Evolutionary conservation across 2,329 filamentous ascomycete species (phyloP).

Genomic region (Diplodia sapinea): DNA sequence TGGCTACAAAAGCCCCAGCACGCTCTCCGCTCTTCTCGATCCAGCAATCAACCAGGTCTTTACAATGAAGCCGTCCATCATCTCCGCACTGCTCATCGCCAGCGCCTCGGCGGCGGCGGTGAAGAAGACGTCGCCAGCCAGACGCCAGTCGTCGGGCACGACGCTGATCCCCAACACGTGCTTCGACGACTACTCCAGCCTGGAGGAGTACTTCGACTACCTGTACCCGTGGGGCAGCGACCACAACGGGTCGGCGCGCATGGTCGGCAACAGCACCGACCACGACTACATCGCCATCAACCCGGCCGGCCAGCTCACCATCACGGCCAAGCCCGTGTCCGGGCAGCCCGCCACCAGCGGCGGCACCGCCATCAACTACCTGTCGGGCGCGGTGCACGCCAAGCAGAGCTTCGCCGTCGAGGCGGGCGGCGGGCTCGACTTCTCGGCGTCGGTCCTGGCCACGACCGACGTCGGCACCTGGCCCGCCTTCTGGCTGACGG

Average conservation of each 20-base stretch:
- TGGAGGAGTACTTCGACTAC: constrained; percentile 56
- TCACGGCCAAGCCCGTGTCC: constrained; percentile 55
- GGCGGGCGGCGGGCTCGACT: constrained; percentile 48
- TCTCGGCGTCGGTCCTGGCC: constrained; percentile 50
- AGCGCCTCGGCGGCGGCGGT: constrained; percentile 14
- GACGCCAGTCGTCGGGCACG: constrained; percentile 36
- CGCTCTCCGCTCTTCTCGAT: not conserved
- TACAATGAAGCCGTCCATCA: constrained; percentile 10
- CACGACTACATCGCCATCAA: constrained; percentile 53
- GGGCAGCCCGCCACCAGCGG: constrained; percentile 47
- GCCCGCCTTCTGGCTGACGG: constrained; percentile 66
- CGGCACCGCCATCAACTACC: constrained; percentile 56
- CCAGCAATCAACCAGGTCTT: not conserved
- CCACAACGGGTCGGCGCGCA: constrained; percentile 64
- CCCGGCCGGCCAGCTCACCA: constrained; percentile 50
- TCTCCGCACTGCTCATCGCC: not conserved
- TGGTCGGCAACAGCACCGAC: constrained; percentile 45
- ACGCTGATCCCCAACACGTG: constrained; percentile 39
- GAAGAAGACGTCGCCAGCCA: not conserved
- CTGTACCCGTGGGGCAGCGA: constrained; percentile 64
- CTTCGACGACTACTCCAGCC: constrained; percentile 42
- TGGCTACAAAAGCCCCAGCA: not conserved
- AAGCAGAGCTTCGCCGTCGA: constrained; percentile 51
- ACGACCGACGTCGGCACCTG: constrained; percentile 55
- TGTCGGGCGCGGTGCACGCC: constrained; percentile 56